Base-by-base conservation (phyloP, 2,329 filamentous ascomycete species). In the Parasarocladium wereldwijsianum region DNA sequence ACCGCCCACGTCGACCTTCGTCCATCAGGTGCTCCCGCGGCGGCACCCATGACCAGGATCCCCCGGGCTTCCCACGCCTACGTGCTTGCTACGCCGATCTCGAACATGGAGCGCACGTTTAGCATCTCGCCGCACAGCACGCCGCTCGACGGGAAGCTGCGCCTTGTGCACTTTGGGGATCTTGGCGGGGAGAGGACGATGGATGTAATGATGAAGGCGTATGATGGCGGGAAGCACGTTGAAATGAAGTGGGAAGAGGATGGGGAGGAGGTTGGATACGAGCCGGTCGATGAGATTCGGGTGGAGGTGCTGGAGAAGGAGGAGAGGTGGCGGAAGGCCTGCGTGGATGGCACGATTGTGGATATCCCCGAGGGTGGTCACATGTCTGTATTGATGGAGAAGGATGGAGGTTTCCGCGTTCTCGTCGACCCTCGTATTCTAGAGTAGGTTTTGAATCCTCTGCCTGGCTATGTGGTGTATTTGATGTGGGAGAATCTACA, bases 291-390 rank as follows among this genome's bases (percentile, higher is more conserved):
- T 3, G 68, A 68, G 30, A 40, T 93, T 12, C 62, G 56, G 34
- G 71, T 94, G 26, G 63, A 68, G 11, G 73, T 83, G 20, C 38
- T 58, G 2, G 81, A 90, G 43, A 58, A 68, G 11, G 72, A 83
- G n/a, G 60, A 58, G 26, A 60, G 73, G 31, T 94, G 85, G 85
- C 64, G 87, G 36, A 72, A 86, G 44, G 68, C 93, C 10, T 96
- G 87, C 49, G 63, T 96, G n/a, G 87, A 96, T 51, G 87, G 87
- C 3, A 84, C 78, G 31, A 92, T 93, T 43, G 70, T 94, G 3
- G 66, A 70, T 34, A 57, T 93, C 1, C 76, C 79, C 13, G 50
- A 61, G 30, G 73, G 66, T 2, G 85, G 85, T 0, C 76, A 70
- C 62, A 69, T 93, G 51, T 67, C 71, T 35, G 65, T 93, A 1